Base-by-base conservation (phyloP, 2,329 filamentous ascomycete species). In the Orbilia javanica region DNA sequence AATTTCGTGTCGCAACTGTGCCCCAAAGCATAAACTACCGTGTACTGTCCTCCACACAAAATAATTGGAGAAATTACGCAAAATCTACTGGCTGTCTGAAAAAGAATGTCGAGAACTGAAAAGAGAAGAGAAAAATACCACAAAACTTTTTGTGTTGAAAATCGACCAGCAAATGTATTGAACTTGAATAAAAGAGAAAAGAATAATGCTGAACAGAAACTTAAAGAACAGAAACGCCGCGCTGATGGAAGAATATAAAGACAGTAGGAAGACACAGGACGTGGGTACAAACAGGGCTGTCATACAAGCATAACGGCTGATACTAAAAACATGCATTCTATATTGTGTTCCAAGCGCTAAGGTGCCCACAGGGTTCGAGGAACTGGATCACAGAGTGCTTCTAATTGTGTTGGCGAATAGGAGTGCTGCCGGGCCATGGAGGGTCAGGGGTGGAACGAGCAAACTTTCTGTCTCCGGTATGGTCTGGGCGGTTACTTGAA, bases 371-470 rank as follows among this genome's bases (percentile, higher is more conserved):
- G 20, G 18, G 2, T 13, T 52, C 63, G 42, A 78, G n/a, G n/a
- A 72, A 78, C 72, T 77, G 50, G 39, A 57, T 48, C 27, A 34
- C 57, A 42, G 64, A 44, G 31, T 62, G 74, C 27, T 78, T 71
- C 74, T 78, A 78, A 72, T 67, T 78, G 67, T 72, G 74, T 67
- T 48, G 39, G 44, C 67, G 67, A 78, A 78, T 78, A 44, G 39
- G 42, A 68, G 34, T 15, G 7, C 18, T 31, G 20, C 48, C 10
- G 13, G 18, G 20, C 57, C 31, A 55, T 50, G 22, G 7, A 22
- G n/a, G 31, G 11, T 13, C 7, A 39, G 18, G 71, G 71, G 27
- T 42, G 22, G 20, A 10, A 6, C 10, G 31, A 44, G 44, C 74
- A 78, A 78, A 78, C 74, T 31, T 78, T 31, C 74, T 44, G 11